phyloP scores from a whole-genome alignment of 306 rosid species.

The Prunus persica region DNA sequence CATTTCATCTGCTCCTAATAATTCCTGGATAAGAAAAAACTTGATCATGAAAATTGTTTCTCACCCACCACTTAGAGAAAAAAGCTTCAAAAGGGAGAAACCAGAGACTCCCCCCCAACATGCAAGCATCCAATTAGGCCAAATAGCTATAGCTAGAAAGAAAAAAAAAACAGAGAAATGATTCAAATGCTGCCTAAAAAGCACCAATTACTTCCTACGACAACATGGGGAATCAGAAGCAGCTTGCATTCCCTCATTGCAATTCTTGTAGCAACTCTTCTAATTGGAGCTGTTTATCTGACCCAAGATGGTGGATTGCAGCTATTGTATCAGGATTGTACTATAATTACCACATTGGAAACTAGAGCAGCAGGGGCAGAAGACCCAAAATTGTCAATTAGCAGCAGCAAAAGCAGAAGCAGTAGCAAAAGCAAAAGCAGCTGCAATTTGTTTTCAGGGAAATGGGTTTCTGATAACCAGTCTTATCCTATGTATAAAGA shows the following conservation, averaged over 20 bases:
- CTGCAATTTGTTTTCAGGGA: slow-evolving; percentile 67
- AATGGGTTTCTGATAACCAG: slow-evolving; percentile 71
- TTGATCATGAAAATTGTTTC: slow-evolving; percentile 24
- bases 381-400: background rate
- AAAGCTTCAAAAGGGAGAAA: slow-evolving; percentile 38
- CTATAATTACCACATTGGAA: background rate
- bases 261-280: slow-evolving; percentile 45
- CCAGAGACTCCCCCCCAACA: background rate
- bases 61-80: slow-evolving; percentile 42
- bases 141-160: background rate
- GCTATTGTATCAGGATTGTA: slow-evolving; percentile 12
- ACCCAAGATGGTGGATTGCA: slow-evolving; percentile 33
- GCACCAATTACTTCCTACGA: slow-evolving; percentile 23
- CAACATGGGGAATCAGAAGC: slow-evolving; percentile 56
- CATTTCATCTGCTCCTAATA: slow-evolving; percentile 4
- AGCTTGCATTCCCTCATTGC: slow-evolving; percentile 55
- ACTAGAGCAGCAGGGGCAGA: background rate
- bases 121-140: background rate
- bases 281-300: slow-evolving; percentile 45
- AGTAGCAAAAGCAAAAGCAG: background rate
- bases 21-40: slow-evolving; percentile 9
- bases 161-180: background rate
- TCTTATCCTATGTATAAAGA: slow-evolving; percentile 74
- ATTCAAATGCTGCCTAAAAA: slow-evolving; percentile 34
- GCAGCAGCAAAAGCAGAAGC: background rate